These are phyloP conservation scores for Trichoderma breve DNA, from an alignment of 2,329 filamentous ascomycete genomes.

Conservation along the genomic window DNA sequence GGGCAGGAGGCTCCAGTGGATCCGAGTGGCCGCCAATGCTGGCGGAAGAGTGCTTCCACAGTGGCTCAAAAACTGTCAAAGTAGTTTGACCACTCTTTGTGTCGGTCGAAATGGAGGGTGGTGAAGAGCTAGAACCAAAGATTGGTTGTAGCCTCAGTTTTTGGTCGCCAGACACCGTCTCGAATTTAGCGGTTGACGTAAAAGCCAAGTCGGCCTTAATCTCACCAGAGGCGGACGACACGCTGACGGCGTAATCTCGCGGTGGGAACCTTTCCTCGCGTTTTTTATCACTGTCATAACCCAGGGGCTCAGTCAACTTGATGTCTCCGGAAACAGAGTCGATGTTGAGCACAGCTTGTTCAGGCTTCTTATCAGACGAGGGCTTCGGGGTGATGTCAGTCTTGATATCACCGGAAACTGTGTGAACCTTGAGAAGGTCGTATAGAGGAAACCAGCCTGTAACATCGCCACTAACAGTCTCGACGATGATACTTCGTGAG, in stretches of 20 bases:
- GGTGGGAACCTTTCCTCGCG: slow-evolving; percentile 37
- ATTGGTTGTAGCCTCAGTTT: slow-evolving; percentile 45
- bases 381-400: slow-evolving; percentile 43
- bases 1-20: slow-evolving; percentile 5
- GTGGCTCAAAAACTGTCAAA: slow-evolving; percentile 43
- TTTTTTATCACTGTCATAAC: slow-evolving; percentile 22
- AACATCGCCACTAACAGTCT: slow-evolving; percentile 45
- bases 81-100: slow-evolving; percentile 44
- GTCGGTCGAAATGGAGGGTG: slow-evolving; percentile 39
- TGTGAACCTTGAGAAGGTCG: slow-evolving; percentile 46
- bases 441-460: slow-evolving; percentile 51
- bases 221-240: slow-evolving; percentile 45
- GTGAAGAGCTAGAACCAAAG: slow-evolving; percentile 30
- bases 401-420: slow-evolving; percentile 44
- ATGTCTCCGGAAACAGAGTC: slow-evolving; percentile 45
- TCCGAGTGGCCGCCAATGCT: background rate
- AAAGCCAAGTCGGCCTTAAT: slow-evolving; percentile 44
- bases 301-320: slow-evolving; percentile 41
- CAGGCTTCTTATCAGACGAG: slow-evolving; percentile 34
- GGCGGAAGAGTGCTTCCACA: slow-evolving; percentile 36
- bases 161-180: slow-evolving; percentile 43
- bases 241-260: slow-evolving; percentile 47
- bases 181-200: slow-evolving; percentile 35
- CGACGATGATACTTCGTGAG: slow-evolving; percentile 42
- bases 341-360: slow-evolving; percentile 42